A percentile compares a stretch with the other conserved stretches of the same genome.
phyloP scores from a whole-genome alignment of 2,329 filamentous ascomycete species.

The Colletotrichum camelliae region DNA sequence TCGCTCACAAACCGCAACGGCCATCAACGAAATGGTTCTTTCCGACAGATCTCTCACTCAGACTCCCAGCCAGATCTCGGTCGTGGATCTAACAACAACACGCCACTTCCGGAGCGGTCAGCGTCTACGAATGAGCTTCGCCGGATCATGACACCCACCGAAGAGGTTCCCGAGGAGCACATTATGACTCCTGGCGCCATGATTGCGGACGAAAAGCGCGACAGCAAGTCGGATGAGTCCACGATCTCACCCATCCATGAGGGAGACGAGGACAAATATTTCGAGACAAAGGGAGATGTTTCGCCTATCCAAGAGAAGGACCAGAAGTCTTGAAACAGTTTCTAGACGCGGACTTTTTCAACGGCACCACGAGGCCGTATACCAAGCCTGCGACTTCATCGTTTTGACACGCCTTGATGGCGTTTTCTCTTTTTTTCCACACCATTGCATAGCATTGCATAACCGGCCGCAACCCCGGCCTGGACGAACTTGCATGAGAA shows the following conservation, averaged over 20 bases:
- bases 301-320: conserved; percentile 4
- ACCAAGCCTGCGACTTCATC: background rate
- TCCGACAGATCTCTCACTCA: conserved; percentile 19
- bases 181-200: conserved; percentile 7
- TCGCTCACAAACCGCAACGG: background rate
- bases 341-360: background rate
- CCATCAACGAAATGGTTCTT: conserved; percentile 35
- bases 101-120: background rate
- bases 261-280: conserved; percentile 6
- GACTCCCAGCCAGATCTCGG: conserved; percentile 13
- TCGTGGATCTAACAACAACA: background rate
- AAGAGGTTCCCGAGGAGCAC: conserved; percentile 24
- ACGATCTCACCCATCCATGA: conserved; percentile 16
- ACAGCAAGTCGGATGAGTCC: background rate
- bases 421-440: background rate
- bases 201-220: background rate
- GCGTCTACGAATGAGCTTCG: conserved; percentile 14
- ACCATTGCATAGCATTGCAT: conserved; percentile 11
- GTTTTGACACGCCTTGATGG: background rate
- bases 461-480: background rate
- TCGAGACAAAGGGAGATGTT: background rate
- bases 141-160: conserved; percentile 27
- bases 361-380: background rate
- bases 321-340: background rate
- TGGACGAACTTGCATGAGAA: conserved; percentile 19